A percentile compares a stretch with the other conserved stretches of the same genome.
Evolutionary conservation across 2,329 filamentous ascomycete species (phyloP).

Genomic region (Cladophialophora immunda): DNA sequence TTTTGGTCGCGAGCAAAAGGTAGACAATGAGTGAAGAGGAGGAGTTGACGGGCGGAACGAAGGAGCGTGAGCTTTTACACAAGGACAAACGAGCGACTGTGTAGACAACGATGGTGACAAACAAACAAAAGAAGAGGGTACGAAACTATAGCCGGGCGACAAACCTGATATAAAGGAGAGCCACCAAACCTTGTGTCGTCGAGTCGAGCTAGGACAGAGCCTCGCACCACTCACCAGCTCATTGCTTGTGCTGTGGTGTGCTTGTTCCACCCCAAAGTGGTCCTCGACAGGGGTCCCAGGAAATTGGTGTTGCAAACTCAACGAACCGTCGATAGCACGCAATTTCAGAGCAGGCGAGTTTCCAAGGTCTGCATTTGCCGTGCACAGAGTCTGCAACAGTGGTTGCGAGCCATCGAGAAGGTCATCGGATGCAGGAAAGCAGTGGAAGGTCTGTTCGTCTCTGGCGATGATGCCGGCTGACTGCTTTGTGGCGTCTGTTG

Average conservation of each 20-base stretch:
- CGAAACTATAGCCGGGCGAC: slow-evolving; percentile 5
- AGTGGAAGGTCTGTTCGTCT: background rate
- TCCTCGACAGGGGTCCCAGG: slow-evolving; percentile 22
- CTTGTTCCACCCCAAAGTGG: slow-evolving; percentile 24
- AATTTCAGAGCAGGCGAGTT: slow-evolving; percentile 17
- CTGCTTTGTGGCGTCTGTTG: background rate
- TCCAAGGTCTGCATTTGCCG: background rate
- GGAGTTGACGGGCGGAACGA: slow-evolving; percentile 28
- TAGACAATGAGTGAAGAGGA: background rate
- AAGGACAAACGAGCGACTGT: slow-evolving; percentile 8
- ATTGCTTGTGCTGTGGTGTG: background rate
- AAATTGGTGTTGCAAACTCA: slow-evolving; percentile 25
- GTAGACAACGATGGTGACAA: background rate
- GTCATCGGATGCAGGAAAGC: background rate
- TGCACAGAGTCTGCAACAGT: background rate
- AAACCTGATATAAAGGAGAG: slow-evolving; percentile 8
- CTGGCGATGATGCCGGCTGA: background rate
- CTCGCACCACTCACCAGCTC: slow-evolving; percentile 23
- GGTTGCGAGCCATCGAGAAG: background rate
- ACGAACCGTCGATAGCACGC: slow-evolving; percentile 8
- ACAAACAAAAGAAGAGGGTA: background rate
- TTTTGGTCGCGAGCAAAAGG: background rate
- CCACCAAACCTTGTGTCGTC: slow-evolving; percentile 6
- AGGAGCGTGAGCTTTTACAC: slow-evolving; percentile 17
- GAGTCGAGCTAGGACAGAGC: slow-evolving; percentile 29